Conservation (phyloP, 768 basidiomycete species). For the Boletus tylopilopsis region DNA sequence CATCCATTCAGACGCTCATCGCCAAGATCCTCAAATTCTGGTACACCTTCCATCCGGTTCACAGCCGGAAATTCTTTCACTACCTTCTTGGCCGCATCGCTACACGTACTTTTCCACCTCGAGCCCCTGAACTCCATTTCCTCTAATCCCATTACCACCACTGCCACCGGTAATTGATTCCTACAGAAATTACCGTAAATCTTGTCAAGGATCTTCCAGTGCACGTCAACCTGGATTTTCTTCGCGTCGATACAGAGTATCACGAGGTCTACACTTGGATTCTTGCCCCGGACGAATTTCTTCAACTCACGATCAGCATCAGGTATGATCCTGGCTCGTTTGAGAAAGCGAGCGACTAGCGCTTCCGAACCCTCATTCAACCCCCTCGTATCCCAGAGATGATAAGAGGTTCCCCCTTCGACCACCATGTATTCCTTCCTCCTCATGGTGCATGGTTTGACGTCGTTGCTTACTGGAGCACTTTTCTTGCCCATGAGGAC, state of each 20-base stretch:
- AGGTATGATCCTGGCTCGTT: background rate
- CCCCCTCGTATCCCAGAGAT: slow-evolving; percentile 26
- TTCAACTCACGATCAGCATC: slow-evolving; percentile 18
- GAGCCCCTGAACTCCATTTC: slow-evolving; percentile 3
- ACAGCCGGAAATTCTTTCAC: slow-evolving; percentile 12
- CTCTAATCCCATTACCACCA: slow-evolving; percentile 16
- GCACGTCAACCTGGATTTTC: slow-evolving; percentile 12
- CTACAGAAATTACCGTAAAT: slow-evolving; percentile 15
- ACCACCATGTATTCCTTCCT: slow-evolving; percentile 6
- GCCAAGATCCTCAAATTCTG: slow-evolving; percentile 6
- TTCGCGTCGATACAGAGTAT: slow-evolving; percentile 19
- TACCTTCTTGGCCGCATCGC: slow-evolving; percentile 1
- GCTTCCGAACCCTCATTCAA: slow-evolving; percentile 16
- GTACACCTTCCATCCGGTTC: slow-evolving; percentile 19
- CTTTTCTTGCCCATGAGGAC: slow-evolving; percentile 14
- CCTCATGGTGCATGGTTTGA: slow-evolving; percentile 18
- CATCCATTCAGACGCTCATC: slow-evolving; percentile 17
- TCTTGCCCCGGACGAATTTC: slow-evolving; percentile 9
- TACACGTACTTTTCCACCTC: slow-evolving; percentile 18
- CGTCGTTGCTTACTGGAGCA: slow-evolving; percentile 17
- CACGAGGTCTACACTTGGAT: slow-evolving; percentile 17
- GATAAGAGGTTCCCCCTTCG: slow-evolving; percentile 5
- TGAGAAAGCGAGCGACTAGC: background rate
- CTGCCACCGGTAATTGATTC: slow-evolving; percentile 8
- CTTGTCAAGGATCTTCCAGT: slow-evolving; percentile 22